These are phyloP conservation scores for Aulographum hederae DNA, from an alignment of 2,329 filamentous ascomycete species.

Conservation along the genomic window DNA sequence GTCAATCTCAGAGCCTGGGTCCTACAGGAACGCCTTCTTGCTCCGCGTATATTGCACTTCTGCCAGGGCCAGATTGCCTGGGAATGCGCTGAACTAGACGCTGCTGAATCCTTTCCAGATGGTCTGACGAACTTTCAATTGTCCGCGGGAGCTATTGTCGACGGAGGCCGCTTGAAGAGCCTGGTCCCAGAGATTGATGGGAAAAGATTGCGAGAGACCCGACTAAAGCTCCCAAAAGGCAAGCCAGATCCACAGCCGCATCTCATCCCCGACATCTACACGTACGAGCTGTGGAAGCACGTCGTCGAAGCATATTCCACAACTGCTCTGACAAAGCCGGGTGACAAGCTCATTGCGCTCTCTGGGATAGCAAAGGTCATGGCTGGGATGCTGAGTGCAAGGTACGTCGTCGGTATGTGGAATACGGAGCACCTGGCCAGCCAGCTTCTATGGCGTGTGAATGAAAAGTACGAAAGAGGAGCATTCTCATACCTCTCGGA, in stretches of 20 bases:
- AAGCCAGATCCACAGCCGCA: neutral
- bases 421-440: conserved; percentile 6
- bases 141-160: conserved; percentile 1
- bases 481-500: conserved; percentile 3
- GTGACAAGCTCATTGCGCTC: conserved; percentile 9
- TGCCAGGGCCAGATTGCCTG: conserved; percentile 9
- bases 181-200: conserved; percentile 1
- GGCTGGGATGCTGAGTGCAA: conserved; percentile 5
- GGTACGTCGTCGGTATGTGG: conserved; percentile 9
- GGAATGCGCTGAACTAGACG: conserved; percentile 10
- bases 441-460: conserved; percentile 9
- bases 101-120: conserved; percentile 5
- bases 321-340: conserved; percentile 3
- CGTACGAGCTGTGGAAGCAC: conserved; percentile 7
- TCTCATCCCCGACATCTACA: too few species aligned
- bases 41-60: conserved; percentile 10
- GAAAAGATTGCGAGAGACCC: conserved; percentile 1
- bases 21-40: conserved; percentile 10
- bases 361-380: conserved; percentile 7
- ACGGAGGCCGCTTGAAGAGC: conserved; percentile 4
- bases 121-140: conserved; percentile 4
- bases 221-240: conserved; percentile 5
- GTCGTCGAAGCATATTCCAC: conserved; percentile 8
- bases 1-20: conserved; percentile 11
- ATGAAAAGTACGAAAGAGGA: conserved; percentile 3